Conservation (phyloP, 2,329 filamentous ascomycete genomes). For the Dothiorella sarmentorum region DNA sequence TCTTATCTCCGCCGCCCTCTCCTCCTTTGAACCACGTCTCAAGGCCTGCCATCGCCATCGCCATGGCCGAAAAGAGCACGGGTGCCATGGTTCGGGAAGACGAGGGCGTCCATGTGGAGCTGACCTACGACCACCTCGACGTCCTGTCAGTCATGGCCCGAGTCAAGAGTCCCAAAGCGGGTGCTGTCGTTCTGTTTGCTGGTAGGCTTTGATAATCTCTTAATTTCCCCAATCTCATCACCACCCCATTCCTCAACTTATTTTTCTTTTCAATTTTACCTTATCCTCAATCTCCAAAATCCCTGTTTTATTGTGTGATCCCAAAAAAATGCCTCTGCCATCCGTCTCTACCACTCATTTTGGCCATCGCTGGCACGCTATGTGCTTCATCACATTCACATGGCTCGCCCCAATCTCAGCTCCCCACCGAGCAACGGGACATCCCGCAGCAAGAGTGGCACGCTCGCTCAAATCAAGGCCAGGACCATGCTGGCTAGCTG, state of each 20-base stretch:
- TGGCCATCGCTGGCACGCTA: neutral
- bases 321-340: neutral
- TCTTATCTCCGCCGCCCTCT: neutral
- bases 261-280: neutral
- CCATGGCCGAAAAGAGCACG: neutral
- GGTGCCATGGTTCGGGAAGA: slow-evolving; percentile 30
- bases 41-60: neutral
- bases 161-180: slow-evolving; percentile 70
- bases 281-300: neutral
- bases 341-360: neutral
- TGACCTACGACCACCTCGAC: slow-evolving; percentile 63
- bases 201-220: slow-evolving; percentile 46
- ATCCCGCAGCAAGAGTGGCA: no score
- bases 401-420: neutral
- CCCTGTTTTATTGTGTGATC: neutral
- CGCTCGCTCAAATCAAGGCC: no score
- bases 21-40: neutral
- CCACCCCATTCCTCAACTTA: neutral
- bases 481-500: neutral
- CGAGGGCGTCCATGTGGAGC: slow-evolving; percentile 60
- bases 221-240: slow-evolving; percentile 3
- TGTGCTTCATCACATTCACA: slow-evolving; percentile 10
- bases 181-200: slow-evolving; percentile 73
- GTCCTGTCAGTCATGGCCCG: slow-evolving; percentile 57
- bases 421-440: neutral